phyloP scores from a whole-genome alignment of 2,329 filamentous ascomycete genomes.

The Stagonosporopsis cucurbitacearum region DNA sequence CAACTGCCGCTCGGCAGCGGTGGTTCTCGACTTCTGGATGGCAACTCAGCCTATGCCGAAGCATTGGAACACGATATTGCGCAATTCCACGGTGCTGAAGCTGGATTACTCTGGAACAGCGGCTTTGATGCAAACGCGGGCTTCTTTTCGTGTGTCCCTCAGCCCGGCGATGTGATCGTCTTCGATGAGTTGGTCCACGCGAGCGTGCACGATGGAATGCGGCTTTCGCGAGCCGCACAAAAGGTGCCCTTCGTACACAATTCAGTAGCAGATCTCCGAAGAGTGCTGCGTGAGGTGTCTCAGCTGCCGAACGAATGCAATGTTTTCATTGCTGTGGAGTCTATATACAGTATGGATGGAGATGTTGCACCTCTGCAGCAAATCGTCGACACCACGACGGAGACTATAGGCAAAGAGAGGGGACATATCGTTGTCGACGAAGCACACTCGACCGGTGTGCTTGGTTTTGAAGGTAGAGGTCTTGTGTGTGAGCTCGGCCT shows the following conservation, averaged over 20 bases:
- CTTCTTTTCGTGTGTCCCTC: slow-evolving; percentile 57
- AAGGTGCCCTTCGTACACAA: slow-evolving; percentile 66
- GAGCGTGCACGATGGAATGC: slow-evolving; percentile 77
- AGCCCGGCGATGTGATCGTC: slow-evolving; percentile 61
- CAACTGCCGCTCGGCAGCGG: slow-evolving; percentile 59
- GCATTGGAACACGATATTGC: slow-evolving; percentile 66
- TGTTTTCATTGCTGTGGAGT: slow-evolving; percentile 47
- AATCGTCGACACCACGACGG: slow-evolving; percentile 65
- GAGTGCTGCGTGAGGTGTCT: slow-evolving; percentile 51
- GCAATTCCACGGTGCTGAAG: slow-evolving; percentile 63
- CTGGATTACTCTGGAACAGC: slow-evolving; percentile 66
- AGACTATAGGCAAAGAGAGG: slow-evolving; percentile 63
- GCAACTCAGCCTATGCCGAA: slow-evolving; percentile 67
- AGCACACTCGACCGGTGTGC: slow-evolving; percentile 69
- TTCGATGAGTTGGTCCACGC: slow-evolving; percentile 79
- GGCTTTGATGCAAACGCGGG: slow-evolving; percentile 59
- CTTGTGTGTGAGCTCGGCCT: slow-evolving; percentile 61
- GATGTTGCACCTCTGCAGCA: slow-evolving; percentile 70
- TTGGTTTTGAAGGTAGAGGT: slow-evolving; percentile 64
- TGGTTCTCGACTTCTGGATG: slow-evolving; percentile 69
- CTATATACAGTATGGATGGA: slow-evolving; percentile 80
- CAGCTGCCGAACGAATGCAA: slow-evolving; percentile 23
- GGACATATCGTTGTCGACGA: slow-evolving; percentile 71
- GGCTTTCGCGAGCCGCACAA: slow-evolving; percentile 62
- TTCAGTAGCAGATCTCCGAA: slow-evolving; percentile 47